Conservation (phyloP, 2,329 filamentous ascomycete genomes). For the Phialophora expanda region DNA sequence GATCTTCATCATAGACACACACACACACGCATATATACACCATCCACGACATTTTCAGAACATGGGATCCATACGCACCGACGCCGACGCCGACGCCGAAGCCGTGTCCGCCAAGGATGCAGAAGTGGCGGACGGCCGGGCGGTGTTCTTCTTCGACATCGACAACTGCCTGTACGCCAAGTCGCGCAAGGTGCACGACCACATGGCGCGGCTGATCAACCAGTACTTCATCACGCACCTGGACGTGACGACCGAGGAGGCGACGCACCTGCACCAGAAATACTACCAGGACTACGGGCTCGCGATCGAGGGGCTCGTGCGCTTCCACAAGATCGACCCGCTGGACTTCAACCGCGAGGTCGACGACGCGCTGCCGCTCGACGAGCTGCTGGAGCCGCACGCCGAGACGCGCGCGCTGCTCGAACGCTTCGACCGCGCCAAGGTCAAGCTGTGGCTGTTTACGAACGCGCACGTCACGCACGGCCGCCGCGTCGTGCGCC, state of each 20-base stretch:
- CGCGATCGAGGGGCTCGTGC: conserved; percentile 92
- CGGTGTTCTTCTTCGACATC: conserved; percentile 82
- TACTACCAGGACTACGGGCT: conserved; percentile 97
- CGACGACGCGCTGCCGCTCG: conserved; percentile 89
- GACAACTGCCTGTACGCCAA: conserved; percentile 97
- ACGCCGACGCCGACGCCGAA: neutral
- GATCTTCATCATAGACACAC: neutral
- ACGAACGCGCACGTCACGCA: conserved; percentile 96
- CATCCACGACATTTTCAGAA: neutral
- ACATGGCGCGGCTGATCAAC: conserved; percentile 85
- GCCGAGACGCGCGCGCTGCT: conserved; percentile 75
- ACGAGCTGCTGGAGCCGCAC: conserved; percentile 80
- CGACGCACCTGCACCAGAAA: conserved; percentile 81
- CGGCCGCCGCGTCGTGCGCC: conserved; percentile 76
- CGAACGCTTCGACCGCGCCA: conserved; percentile 78
- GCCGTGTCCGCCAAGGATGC: neutral
- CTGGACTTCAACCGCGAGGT: conserved; percentile 94
- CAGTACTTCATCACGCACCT: conserved; percentile 72
- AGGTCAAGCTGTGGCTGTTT: conserved; percentile 90
- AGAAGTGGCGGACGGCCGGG: conserved; percentile 26
- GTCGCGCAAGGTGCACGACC: conserved; percentile 81
- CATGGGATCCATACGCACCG: conserved; percentile 28
- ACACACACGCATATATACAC: neutral
- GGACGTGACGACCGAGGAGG: conserved; percentile 74
- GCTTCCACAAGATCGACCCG: conserved; percentile 93